Conservation (phyloP, 257 asterid species). For the Mentha longifolia region DNA sequence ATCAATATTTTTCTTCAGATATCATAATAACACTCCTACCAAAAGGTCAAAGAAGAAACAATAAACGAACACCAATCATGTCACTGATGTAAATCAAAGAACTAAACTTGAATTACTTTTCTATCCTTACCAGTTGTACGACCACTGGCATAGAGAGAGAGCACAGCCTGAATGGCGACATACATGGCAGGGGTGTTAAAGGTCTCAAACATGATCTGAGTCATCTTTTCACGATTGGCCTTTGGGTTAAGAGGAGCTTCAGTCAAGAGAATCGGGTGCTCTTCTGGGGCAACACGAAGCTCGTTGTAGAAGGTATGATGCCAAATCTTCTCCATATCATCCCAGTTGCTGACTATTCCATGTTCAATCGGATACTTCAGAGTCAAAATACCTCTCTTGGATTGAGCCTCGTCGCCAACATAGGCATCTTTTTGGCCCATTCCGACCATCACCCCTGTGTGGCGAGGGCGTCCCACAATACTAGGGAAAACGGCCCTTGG, state of each 20-base stretch:
- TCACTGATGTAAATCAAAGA: neutral
- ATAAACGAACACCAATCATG: neutral
- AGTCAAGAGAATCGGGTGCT: slow-evolving; percentile 49
- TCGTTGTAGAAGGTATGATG: no score
- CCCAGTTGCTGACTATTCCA: slow-evolving; percentile 64
- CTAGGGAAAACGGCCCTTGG: slow-evolving; percentile 64
- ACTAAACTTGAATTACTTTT: neutral
- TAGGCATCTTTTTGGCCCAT: slow-evolving; percentile 44
- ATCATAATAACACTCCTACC: neutral
- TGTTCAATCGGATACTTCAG: slow-evolving; percentile 59
- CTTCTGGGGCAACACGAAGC: slow-evolving; percentile 50
- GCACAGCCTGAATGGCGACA: slow-evolving; percentile 66
- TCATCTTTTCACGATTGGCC: slow-evolving; percentile 53
- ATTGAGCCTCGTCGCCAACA: slow-evolving; percentile 47
- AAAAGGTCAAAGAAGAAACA: no score
- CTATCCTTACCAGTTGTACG: slow-evolving; percentile 51
- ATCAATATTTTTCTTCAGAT: no score
- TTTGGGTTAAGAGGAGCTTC: slow-evolving; percentile 52
- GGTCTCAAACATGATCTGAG: slow-evolving; percentile 58
- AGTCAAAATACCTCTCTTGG: slow-evolving; percentile 69
- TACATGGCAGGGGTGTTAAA: slow-evolving; percentile 69
- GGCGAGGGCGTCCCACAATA: slow-evolving; percentile 62
- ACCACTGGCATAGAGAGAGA: slow-evolving; percentile 48
- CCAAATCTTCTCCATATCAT: slow-evolving; percentile 45
- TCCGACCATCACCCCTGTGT: slow-evolving; percentile 62